A percentile compares a stretch with the other conserved stretches of the same genome.
Evolutionary conservation across 306 rosid species (phyloP).

Genomic region (Prunus mongolica): DNA sequence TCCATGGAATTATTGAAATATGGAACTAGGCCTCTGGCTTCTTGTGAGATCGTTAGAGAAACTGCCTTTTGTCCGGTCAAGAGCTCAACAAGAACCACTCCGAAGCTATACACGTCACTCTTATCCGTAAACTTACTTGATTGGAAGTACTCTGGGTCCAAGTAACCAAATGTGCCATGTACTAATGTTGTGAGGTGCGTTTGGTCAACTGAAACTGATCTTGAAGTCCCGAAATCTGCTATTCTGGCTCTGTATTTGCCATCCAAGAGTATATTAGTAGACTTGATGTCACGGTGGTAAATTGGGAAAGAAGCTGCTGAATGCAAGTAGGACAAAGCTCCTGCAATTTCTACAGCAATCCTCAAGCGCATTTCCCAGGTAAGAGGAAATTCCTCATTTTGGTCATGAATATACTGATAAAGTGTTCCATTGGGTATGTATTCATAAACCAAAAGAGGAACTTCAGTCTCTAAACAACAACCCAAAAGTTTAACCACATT

Average conservation of each 20-base stretch:
- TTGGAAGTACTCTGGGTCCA: not conserved
- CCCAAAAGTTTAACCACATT: not conserved
- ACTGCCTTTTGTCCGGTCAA: not conserved
- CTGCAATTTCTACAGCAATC: not conserved
- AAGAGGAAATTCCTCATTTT: not conserved
- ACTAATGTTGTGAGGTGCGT: not conserved
- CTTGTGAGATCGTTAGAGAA: not conserved
- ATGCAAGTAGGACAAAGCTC: not conserved
- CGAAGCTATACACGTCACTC: not conserved
- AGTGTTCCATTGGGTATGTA: not conserved
- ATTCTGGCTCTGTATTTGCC: not conserved
- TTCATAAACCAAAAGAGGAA: not conserved
- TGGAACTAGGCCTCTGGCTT: slow-evolving; percentile 24
- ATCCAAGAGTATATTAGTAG: not conserved
- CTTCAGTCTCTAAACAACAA: not conserved
- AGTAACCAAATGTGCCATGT: not conserved
- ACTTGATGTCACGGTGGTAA: not conserved
- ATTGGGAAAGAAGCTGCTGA: not conserved
- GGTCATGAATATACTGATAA: not conserved
- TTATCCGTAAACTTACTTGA: not conserved
- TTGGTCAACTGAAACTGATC: not conserved
- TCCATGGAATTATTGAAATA: slow-evolving; percentile 30
- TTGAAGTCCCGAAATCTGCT: not conserved
- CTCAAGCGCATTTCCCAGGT: not conserved
- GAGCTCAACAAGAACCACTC: slow-evolving; percentile 9